These are phyloP conservation scores for Cystofilobasidium macerans DNA, from an alignment of 768 basidiomycete species.

Conservation along the genomic window DNA sequence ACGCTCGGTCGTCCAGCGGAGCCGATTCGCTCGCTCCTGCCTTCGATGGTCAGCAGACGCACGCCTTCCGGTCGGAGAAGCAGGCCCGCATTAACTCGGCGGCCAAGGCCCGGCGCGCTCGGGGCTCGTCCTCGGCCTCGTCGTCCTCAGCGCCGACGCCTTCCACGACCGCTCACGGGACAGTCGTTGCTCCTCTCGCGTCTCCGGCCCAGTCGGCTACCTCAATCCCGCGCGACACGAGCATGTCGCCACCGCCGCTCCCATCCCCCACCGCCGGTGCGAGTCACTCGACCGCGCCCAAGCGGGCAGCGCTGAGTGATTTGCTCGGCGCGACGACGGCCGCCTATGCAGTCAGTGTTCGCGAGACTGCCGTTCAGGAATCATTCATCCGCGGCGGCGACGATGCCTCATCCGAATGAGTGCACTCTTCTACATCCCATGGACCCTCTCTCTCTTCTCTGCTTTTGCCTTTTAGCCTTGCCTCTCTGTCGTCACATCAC, in stretches of 20 bases:
- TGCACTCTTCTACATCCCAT: background rate
- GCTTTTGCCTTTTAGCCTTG: background rate
- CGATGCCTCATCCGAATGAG: background rate
- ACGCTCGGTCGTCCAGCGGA: background rate
- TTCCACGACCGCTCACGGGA: background rate
- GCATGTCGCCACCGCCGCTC: background rate
- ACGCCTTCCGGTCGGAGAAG: background rate
- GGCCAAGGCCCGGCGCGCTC: background rate
- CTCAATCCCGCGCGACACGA: background rate
- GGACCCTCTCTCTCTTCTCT: background rate
- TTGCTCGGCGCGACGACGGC: background rate
- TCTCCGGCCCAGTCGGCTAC: background rate
- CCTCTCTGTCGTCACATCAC: background rate
- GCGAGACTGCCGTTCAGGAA: background rate
- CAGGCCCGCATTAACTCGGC: background rate
- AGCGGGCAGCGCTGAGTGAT: background rate
- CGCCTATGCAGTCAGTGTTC: background rate
- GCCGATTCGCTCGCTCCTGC: background rate
- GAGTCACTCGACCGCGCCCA: too few species aligned
- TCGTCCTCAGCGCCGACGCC: background rate
- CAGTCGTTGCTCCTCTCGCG: background rate
- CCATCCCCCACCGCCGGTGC: background rate
- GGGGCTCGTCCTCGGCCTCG: background rate
- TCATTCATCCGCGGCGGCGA: background rate
- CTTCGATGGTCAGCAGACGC: background rate